Conservation (phyloP, 1,284 basidiomycete genomes). For the Sporisorium graminicola region DNA sequence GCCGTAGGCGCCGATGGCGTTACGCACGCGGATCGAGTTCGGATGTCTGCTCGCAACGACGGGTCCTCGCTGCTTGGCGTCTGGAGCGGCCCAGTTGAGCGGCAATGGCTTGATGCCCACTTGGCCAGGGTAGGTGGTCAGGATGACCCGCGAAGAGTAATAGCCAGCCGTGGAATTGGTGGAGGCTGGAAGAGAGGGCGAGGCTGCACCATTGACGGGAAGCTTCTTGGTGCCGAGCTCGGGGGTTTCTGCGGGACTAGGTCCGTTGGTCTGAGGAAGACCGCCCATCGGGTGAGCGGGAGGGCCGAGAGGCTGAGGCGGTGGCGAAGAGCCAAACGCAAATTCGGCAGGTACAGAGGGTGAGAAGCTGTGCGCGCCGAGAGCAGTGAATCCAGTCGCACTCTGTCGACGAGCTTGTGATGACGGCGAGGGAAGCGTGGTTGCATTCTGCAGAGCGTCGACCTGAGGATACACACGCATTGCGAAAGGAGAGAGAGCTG, state of each 20-base stretch:
- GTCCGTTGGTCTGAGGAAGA: slow-evolving; percentile 47
- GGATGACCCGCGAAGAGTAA: slow-evolving; percentile 57
- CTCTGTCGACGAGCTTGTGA: slow-evolving; percentile 47
- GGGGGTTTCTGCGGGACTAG: slow-evolving; percentile 60
- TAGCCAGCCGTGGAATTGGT: slow-evolving; percentile 41
- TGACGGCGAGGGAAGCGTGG: slow-evolving; percentile 48
- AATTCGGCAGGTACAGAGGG: slow-evolving; percentile 36
- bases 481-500: background rate
- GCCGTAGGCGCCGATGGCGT: slow-evolving; percentile 92
- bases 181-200: slow-evolving; percentile 28
- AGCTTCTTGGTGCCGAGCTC: slow-evolving; percentile 34
- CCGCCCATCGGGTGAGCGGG: slow-evolving; percentile 34
- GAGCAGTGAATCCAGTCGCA: slow-evolving; percentile 51
- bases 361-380: slow-evolving; percentile 45
- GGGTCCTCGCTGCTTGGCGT: slow-evolving; percentile 81
- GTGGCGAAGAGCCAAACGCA: slow-evolving; percentile 52
- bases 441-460: slow-evolving; percentile 52
- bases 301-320: slow-evolving; percentile 56
- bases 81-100: slow-evolving; percentile 83
- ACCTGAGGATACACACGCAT: slow-evolving; percentile 32
- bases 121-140: slow-evolving; percentile 64
- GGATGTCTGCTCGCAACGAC: slow-evolving; percentile 89
- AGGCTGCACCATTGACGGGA: slow-evolving; percentile 22
- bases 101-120: slow-evolving; percentile 79
- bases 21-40: slow-evolving; percentile 86